These are phyloP conservation scores for Ilyonectria sp. DNA, from an alignment of 2,329 filamentous ascomycete genomes.

Conservation along the genomic window DNA sequence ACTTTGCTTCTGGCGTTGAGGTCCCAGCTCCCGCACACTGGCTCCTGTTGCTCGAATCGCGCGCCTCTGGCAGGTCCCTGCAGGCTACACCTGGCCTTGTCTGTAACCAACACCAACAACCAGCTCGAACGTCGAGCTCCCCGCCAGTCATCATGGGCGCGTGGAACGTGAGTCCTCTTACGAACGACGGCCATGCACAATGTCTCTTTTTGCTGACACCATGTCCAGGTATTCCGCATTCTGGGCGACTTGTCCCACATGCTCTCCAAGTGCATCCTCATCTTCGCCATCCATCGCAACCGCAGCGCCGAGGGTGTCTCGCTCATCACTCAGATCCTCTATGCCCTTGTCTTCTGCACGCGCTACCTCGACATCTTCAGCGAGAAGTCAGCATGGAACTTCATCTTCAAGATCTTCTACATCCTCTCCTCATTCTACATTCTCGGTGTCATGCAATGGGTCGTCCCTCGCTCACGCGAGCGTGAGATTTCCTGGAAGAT, in stretches of 20 bases:
- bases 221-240: conserved; percentile 77
- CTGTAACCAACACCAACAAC: conserved; percentile 11
- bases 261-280: conserved; percentile 89
- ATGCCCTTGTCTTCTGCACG: conserved; percentile 87
- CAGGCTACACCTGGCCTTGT: conserved; percentile 31
- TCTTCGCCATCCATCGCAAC: conserved; percentile 91
- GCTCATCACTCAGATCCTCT: conserved; percentile 91
- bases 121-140: conserved; percentile 37
- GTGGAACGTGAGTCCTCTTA: conserved; percentile 56
- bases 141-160: conserved; percentile 54
- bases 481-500: conserved; percentile 95
- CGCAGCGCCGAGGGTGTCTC: conserved; percentile 92
- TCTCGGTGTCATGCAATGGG: conserved; percentile 87
- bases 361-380: conserved; percentile 88
- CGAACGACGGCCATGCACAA: conserved; percentile 1
- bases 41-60: background rate
- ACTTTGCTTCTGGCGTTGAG: background rate
- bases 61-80: conserved; percentile 34
- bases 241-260: conserved; percentile 89
- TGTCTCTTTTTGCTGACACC: conserved; percentile 25
- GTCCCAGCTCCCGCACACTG: background rate
- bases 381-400: conserved; percentile 75
- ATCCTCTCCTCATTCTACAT: conserved; percentile 88
- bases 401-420: conserved; percentile 91
- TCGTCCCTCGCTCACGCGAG: conserved; percentile 90